phyloP scores from a whole-genome alignment of 1,284 basidiomycete genomes.

The Phylloboletellus chloephorus region DNA sequence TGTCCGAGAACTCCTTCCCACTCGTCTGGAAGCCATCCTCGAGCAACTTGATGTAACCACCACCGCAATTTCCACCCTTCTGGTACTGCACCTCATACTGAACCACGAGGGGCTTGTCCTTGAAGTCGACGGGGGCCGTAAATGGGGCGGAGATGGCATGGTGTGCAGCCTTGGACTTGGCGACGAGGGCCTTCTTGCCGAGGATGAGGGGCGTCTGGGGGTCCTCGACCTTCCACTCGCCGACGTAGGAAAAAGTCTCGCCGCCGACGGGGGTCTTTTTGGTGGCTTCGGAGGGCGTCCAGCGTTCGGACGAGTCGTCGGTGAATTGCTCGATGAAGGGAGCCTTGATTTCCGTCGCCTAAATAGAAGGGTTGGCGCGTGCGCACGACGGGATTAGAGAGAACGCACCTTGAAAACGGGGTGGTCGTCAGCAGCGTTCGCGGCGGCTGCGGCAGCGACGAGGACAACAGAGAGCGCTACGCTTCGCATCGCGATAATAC shows the following conservation, averaged over 20 bases:
- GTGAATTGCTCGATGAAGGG: slow-evolving; percentile 98
- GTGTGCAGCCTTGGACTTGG: slow-evolving; percentile 89
- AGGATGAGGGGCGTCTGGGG: slow-evolving; percentile 67
- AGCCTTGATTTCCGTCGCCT: slow-evolving; percentile 84
- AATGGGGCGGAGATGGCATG: slow-evolving; percentile 98
- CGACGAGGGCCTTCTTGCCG: slow-evolving; percentile 86
- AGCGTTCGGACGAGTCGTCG: slow-evolving; percentile 84
- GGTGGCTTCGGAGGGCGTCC: slow-evolving; percentile 95
- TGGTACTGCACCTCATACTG: slow-evolving; percentile 99
- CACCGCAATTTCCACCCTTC: slow-evolving; percentile 98
- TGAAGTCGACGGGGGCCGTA: slow-evolving; percentile 72
- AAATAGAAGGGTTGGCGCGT: slow-evolving; percentile 11
- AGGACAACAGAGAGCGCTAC: slow-evolving; percentile 72
- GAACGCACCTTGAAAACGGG: slow-evolving; percentile 60
- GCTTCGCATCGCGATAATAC: slow-evolving; percentile 68
- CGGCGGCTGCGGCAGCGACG: slow-evolving; percentile 58
- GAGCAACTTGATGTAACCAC: slow-evolving; percentile 97
- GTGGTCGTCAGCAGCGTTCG: slow-evolving; percentile 54
- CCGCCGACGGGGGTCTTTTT: slow-evolving; percentile 94
- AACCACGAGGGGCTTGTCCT: slow-evolving; percentile 86
- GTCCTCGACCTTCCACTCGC: slow-evolving; percentile 96
- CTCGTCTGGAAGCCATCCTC: slow-evolving; percentile 87
- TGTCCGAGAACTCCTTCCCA: slow-evolving; percentile 92
- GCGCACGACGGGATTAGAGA: background rate
- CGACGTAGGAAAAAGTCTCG: slow-evolving; percentile 95